Evolutionary conservation across 176 grass and related monocot species (phyloP).

Genomic region (Tillandsia fasciculata): DNA sequence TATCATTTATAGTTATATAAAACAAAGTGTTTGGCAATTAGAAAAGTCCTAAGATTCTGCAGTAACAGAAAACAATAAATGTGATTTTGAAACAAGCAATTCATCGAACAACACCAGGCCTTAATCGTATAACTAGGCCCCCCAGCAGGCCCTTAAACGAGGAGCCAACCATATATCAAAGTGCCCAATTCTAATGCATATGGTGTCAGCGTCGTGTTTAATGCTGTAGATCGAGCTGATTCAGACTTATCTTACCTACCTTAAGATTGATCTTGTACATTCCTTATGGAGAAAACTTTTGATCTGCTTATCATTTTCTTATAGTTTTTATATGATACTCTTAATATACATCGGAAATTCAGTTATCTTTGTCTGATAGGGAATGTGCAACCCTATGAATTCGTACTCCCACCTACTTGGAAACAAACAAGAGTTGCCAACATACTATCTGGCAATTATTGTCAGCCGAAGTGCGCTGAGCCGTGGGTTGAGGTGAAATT

Average conservation of each 20-base stretch:
- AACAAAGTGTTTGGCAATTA: too few species aligned
- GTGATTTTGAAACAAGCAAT: too few species aligned
- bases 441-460: slow-evolving; percentile 95
- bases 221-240: background rate
- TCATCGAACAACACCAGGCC: too few species aligned
- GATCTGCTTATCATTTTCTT: background rate
- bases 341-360: background rate
- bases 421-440: slow-evolving; percentile 85
- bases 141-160: too few species aligned
- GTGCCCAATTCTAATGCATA: too few species aligned
- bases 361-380: slow-evolving; percentile 30
- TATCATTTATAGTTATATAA: too few species aligned
- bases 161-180: too few species aligned
- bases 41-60: too few species aligned
- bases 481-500: slow-evolving; percentile 99
- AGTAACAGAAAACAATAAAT: too few species aligned
- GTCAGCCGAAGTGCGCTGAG: slow-evolving; percentile 94
- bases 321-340: background rate
- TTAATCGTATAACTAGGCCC: too few species aligned
- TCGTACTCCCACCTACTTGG: slow-evolving; percentile 79
- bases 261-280: background rate
- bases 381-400: slow-evolving; percentile 90
- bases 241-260: background rate
- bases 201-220: too few species aligned
- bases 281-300: background rate